These are phyloP conservation scores for Fusarium sp. DNA, from an alignment of 2,329 filamentous ascomycete species.

Conservation along the genomic window DNA sequence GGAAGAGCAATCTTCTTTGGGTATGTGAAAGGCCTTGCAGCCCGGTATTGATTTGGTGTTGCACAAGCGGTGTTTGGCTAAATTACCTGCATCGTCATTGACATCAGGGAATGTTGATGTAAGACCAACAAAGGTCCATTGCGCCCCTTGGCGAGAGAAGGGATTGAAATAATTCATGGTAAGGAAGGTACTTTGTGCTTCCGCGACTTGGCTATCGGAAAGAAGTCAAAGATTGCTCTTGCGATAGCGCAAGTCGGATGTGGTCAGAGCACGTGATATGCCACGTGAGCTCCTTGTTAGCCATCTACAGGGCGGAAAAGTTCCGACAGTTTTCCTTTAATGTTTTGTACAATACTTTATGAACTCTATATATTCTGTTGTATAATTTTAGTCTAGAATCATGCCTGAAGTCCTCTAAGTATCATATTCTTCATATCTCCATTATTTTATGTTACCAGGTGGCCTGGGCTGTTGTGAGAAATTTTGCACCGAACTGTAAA, in stretches of 20 bases:
- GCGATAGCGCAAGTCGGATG: neutral
- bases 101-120: slow-evolving; percentile 68
- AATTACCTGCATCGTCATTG: slow-evolving; percentile 53
- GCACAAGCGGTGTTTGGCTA: slow-evolving; percentile 57
- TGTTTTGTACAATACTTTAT: too few species aligned
- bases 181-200: neutral
- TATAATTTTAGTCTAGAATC: too few species aligned
- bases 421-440: too few species aligned
- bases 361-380: too few species aligned
- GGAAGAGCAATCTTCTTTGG: slow-evolving; percentile 54
- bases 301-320: too few species aligned
- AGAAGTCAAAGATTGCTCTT: slow-evolving; percentile 6
- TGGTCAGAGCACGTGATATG: neutral
- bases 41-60: slow-evolving; percentile 57
- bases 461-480: too few species aligned
- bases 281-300: slow-evolving; percentile 9
- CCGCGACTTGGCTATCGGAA: neutral
- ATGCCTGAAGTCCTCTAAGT: too few species aligned
- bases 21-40: slow-evolving; percentile 71
- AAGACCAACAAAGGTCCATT: slow-evolving; percentile 68
- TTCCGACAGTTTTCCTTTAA: too few species aligned
- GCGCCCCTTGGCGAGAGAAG: slow-evolving; percentile 22
- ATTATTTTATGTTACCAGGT: too few species aligned
- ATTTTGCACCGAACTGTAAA: too few species aligned
- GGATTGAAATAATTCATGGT: slow-evolving; percentile 46